Percentiles rank a stretch among this genome's conserved stretches.
These are phyloP conservation scores for Colletotrichum costaricense DNA, from an alignment of 2,329 filamentous ascomycete genomes.

Conservation along the genomic window DNA sequence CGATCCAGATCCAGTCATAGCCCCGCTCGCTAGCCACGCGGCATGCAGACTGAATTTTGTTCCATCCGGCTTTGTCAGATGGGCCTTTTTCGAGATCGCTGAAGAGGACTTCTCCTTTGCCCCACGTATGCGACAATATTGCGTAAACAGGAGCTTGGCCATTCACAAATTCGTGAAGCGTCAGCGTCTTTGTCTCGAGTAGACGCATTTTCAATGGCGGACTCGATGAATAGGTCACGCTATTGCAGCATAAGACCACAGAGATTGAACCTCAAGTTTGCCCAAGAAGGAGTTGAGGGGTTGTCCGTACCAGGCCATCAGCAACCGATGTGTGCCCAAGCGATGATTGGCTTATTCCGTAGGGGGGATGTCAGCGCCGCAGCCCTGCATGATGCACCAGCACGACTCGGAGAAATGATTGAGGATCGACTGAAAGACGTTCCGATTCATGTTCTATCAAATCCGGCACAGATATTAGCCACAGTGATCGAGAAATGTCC, in stretches of 20 bases:
- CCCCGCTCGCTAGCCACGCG: conserved; percentile 37
- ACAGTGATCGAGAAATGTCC: too few species aligned
- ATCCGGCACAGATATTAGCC: too few species aligned
- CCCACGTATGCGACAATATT: conserved; percentile 44
- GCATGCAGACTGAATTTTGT: conserved; percentile 38
- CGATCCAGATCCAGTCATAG: conserved; percentile 48
- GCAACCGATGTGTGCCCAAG: too few species aligned
- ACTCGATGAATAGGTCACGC: rapidly evolving
- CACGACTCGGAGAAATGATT: too few species aligned
- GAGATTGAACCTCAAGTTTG: too few species aligned
- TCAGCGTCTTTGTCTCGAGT: background rate
- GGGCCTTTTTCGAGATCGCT: conserved; percentile 31
- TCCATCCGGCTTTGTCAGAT: conserved; percentile 22
- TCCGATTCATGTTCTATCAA: too few species aligned
- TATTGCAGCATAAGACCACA: background rate
- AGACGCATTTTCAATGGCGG: background rate
- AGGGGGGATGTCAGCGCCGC: too few species aligned
- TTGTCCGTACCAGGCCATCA: too few species aligned
- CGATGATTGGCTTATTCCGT: too few species aligned
- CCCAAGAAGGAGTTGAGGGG: too few species aligned
- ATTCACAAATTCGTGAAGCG: background rate
- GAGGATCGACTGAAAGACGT: too few species aligned
- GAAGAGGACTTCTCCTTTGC: conserved; percentile 40
- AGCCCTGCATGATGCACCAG: too few species aligned
- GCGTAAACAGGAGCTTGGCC: conserved; percentile 39